phyloP scores from a whole-genome alignment of 2,329 filamentous ascomycete genomes.

The Cercospora janseana region DNA sequence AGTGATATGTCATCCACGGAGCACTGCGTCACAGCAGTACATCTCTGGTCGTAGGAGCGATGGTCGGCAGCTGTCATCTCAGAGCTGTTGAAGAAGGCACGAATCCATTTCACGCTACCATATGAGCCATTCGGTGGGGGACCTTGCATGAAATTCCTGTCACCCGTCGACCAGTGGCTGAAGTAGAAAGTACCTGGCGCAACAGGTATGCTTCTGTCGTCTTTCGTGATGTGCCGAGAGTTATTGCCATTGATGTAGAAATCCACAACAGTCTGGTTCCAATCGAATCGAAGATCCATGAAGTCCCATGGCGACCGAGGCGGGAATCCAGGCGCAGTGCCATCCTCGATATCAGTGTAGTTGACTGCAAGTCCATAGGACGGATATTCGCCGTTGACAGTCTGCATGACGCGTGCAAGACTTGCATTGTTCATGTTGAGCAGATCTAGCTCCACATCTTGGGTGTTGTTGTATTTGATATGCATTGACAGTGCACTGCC shows the following conservation, averaged over 20 bases:
- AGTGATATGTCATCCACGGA: conserved; percentile 33
- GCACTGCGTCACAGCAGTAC: conserved; percentile 23
- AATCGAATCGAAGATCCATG: conserved; percentile 50
- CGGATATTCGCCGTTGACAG: conserved; percentile 26
- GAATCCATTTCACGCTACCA: conserved; percentile 48
- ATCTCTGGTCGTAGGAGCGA: conserved; percentile 19
- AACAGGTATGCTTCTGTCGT: conserved; percentile 40
- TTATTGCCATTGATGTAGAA: conserved; percentile 43
- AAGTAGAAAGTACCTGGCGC: conserved; percentile 46
- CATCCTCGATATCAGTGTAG: conserved; percentile 38
- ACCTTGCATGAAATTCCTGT: conserved; percentile 46
- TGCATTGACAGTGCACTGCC: conserved; percentile 50
- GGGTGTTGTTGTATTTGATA: conserved; percentile 47
- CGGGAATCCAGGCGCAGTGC: conserved; percentile 37
- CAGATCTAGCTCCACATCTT: conserved; percentile 45
- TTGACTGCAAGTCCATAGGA: conserved; percentile 39
- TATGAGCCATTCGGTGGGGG: conserved; percentile 43
- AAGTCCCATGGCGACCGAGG: conserved; percentile 45
- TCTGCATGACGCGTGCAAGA: conserved; percentile 28
- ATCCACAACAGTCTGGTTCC: conserved; percentile 45
- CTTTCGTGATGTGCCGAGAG: conserved; percentile 31
- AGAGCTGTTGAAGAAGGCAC: conserved; percentile 54
- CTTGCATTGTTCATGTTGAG: conserved; percentile 43
- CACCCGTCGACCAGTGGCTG: conserved; percentile 52
- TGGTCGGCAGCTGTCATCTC: conserved; percentile 36